These are phyloP conservation scores for Cupressus sempervirens DNA, from an alignment of 75 land plant species.

Conservation along the genomic window DNA sequence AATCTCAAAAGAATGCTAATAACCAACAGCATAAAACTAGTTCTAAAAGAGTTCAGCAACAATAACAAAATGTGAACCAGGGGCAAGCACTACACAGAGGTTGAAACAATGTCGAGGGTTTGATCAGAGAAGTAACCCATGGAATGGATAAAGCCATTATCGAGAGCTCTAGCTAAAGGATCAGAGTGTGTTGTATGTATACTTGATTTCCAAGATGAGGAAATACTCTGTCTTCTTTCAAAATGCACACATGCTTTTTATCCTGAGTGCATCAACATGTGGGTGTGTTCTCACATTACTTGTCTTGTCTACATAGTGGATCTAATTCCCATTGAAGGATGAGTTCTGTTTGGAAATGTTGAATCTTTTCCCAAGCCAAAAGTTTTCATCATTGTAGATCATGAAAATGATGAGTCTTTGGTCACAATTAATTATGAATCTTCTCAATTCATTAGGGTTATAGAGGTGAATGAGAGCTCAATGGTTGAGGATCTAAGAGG, in stretches of 20 bases:
- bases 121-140: not conserved
- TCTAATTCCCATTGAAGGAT: not conserved
- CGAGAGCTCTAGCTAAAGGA: not conserved
- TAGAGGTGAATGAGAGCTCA: not conserved
- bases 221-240: conserved; percentile 24
- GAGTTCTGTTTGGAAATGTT: not conserved
- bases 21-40: too few relatives aligned
- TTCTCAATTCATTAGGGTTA: too few relatives aligned
- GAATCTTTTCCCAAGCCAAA: not conserved
- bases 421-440: too few relatives aligned
- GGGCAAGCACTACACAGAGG: too few relatives aligned
- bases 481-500: not conserved
- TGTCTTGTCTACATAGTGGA: conserved; percentile 26
- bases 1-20: too few relatives aligned
- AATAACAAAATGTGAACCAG: too few relatives aligned
- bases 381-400: not conserved
- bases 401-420: not conserved
- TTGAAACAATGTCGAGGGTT: too few relatives aligned
- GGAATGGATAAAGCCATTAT: not conserved
- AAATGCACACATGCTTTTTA: conserved; percentile 28
- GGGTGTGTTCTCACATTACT: conserved; percentile 25
- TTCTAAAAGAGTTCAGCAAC: too few relatives aligned
- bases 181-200: conserved; percentile 29
- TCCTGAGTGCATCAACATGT: conserved; percentile 28
- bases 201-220: conserved; percentile 19